Conservation (phyloP, 2,329 filamentous ascomycete species). For the Kalmusia sp. region DNA sequence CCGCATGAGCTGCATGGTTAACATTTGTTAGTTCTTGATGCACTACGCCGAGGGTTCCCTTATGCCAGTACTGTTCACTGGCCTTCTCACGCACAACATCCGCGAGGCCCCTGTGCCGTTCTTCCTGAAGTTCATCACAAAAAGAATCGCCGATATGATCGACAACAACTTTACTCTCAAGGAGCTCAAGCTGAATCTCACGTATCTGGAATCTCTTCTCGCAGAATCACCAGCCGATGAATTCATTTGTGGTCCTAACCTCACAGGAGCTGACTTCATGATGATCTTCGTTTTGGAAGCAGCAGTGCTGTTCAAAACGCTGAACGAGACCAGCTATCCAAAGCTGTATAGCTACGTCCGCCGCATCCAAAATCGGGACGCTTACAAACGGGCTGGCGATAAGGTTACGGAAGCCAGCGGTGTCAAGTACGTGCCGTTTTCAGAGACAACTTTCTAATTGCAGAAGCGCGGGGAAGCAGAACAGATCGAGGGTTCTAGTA, state of each 20-base stretch:
- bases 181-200: constrained; percentile 57
- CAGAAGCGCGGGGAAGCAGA: background rate
- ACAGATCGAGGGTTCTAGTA: background rate
- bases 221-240: constrained; percentile 53
- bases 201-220: constrained; percentile 60
- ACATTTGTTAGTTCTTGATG: constrained; percentile 66
- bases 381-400: constrained; percentile 56
- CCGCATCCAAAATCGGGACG: constrained; percentile 52
- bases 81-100: constrained; percentile 65
- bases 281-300: constrained; percentile 60
- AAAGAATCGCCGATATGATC: constrained; percentile 59
- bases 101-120: constrained; percentile 66
- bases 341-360: constrained; percentile 55
- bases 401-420: constrained; percentile 56
- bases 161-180: constrained; percentile 53
- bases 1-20: constrained; percentile 6
- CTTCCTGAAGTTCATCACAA: constrained; percentile 71
- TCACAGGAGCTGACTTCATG: constrained; percentile 62
- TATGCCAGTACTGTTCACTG: constrained; percentile 73
- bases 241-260: constrained; percentile 57
- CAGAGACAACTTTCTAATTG: constrained; percentile 23
- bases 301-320: constrained; percentile 42
- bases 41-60: constrained; percentile 87
- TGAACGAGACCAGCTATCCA: constrained; percentile 55
- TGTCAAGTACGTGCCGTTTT: constrained; percentile 43